Evolutionary conservation across 352 stramenopile genomes (phyloP), one percentile per base, ranked within the genome.

Genomic region (Chrysophaeum taylorii): DNA sequence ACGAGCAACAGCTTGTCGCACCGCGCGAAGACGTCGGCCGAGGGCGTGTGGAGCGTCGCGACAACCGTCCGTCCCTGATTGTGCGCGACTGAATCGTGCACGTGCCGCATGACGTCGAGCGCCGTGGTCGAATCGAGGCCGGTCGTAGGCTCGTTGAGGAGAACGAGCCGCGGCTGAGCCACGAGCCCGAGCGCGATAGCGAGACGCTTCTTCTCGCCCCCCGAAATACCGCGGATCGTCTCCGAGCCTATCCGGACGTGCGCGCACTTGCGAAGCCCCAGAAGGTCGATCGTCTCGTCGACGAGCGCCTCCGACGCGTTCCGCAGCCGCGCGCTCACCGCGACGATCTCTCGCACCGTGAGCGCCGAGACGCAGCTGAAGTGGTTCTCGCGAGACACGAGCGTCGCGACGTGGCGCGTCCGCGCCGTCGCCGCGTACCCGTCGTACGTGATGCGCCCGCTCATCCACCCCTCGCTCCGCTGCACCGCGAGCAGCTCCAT

Each of bases 131-230:
- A 79, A 71, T 96, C 89, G 23, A 96, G 71, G 38, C 88, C 87
- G 76, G 78, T 88, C 0, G 88, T 96, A 0, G 89, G 89, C 74
- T 96, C 91, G 62, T 87, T 81, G 23, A 85, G 64, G 0, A 88
- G 72, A 23, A 85, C 68, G 16, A 88, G 50, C 31, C 73, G 77
- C 0, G 82, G 82, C 15, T 78, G 63, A 0, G 80, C 74, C 0
- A 88, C 81, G 27, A 88, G 69, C 73, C 86, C 82, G 0, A 73
- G 42, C 12, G 80, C 82, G 2, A 87, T 75, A 18, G 78, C 69
- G 0, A 84, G 73, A 5, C 82, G 75, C 66, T 88, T 88, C 0
- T 81, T 69, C 73, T 88, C 79, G 23, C 83, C 83, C 54, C 83
- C 83, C 35, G 52, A 77, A 67, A 88, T 84, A 21, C 39, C 39